Evolutionary conservation across 2,329 filamentous ascomycete genomes (phyloP), one percentile per base, ranked within the genome.

Genomic region (Metarhizium brunneum): DNA sequence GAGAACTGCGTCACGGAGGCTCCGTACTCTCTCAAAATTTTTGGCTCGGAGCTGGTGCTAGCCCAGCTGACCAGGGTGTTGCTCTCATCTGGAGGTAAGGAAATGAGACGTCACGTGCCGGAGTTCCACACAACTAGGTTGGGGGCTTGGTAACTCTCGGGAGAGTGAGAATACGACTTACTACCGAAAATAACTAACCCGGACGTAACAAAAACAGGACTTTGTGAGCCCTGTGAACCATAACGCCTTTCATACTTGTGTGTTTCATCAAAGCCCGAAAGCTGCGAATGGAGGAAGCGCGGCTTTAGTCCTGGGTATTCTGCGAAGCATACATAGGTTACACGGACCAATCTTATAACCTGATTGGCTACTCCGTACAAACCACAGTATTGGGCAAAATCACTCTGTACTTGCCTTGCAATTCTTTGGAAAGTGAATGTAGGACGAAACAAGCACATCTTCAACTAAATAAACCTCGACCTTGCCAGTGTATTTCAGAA

Each of bases 71-170:
- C 45, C 20, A 20, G 45, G 45, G 45, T 14, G 14, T 45, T 30
- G 6, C 14, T 14, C n/a, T n/a, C 14, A 6, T 20, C 5, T 8
- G 11, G 30, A 47, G 50, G 54, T 54, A 58, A 56, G 56, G 56
- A 47, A 40, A n/a, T 10, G 45, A 16, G 4, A n/a, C 13, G 40
- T 58, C 56, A 58, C 56, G 56, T 58, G 56, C 7, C 14, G 3
- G 32, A 25, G 32, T 8, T 11, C 32, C 16, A 30, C 13, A 48
- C 45, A 11, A 30, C 25, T 25, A 25, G 25, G 25, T 25, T 25
- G 25, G 25, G 25, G 3, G 25, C 25, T 25, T 25, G 3, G 3
- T 25, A 25, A 25, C 4, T 25, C 25, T 25, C 25, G 25, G 25
- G 25, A 25, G 25, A 25, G 3, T 25, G 25, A 25, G 3, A 25